Percentiles rank a stretch among this genome's conserved stretches.
Evolutionary conservation across 768 basidiomycete species (phyloP).

Genomic region (Amanita pallidorosea): DNA sequence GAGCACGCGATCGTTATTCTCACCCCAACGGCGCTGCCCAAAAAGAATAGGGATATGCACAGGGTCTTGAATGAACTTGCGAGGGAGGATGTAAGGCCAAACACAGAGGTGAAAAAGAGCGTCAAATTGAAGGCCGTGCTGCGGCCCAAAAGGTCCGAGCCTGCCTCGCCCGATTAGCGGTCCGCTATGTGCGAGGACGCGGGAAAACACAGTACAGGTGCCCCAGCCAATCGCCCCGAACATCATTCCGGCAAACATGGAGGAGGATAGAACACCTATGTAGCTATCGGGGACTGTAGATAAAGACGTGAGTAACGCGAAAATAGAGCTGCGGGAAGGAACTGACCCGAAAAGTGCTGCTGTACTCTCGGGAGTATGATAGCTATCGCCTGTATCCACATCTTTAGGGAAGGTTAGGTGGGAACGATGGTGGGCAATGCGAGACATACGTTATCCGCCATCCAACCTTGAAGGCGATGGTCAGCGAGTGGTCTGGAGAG

Average conservation of each 20-base stretch:
- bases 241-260: slow-evolving; percentile 98
- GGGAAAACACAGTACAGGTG: slow-evolving; percentile 51
- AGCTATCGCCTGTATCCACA: slow-evolving; percentile 89
- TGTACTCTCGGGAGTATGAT: slow-evolving; percentile 97
- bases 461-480: slow-evolving; percentile 51
- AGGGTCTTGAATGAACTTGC: slow-evolving; percentile 56
- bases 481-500: not conserved
- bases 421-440: slow-evolving; percentile 5
- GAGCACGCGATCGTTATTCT: slow-evolving; percentile 16
- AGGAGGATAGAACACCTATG: slow-evolving; percentile 76
- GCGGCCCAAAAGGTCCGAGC: slow-evolving; percentile 84
- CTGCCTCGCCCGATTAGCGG: slow-evolving; percentile 16
- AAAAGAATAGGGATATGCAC: slow-evolving; percentile 71
- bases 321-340: not conserved
- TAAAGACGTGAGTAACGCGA: not conserved
- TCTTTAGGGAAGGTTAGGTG: slow-evolving; percentile 36
- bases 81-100: slow-evolving; percentile 74
- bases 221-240: slow-evolving; percentile 89
- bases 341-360: slow-evolving; percentile 68
- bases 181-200: not conserved
- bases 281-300: slow-evolving; percentile 55
- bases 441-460: slow-evolving; percentile 76
- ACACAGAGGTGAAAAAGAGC: slow-evolving; percentile 80
- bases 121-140: slow-evolving; percentile 89
- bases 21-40: slow-evolving; percentile 92